Conservation (phyloP, 2,329 filamentous ascomycete genomes). For the Aspergillus udagawae region DNA sequence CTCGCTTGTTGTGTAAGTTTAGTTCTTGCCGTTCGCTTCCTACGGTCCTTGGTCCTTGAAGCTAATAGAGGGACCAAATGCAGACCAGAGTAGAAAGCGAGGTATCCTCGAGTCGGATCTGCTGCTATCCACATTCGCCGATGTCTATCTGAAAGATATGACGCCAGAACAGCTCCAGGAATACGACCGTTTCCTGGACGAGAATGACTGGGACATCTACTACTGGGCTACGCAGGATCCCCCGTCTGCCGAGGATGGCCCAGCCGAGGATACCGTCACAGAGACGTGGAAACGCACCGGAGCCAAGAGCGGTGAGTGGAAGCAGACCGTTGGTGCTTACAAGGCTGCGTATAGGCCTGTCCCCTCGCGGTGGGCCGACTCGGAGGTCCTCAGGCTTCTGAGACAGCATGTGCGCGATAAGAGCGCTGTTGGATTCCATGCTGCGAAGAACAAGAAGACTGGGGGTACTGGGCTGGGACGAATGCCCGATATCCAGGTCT, state of each 20-base stretch:
- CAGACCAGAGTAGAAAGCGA: constrained; percentile 95
- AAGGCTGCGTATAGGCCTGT: constrained; percentile 91
- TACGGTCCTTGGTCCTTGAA: background rate
- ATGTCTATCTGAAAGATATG: constrained; percentile 72
- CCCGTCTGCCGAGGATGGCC: constrained; percentile 47
- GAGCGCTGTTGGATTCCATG: constrained; percentile 50
- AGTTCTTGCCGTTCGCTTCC: background rate
- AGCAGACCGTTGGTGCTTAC: constrained; percentile 91
- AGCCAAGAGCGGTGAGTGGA: constrained; percentile 75
- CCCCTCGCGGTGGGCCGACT: constrained; percentile 77
- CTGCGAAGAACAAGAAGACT: constrained; percentile 35
- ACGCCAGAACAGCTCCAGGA: constrained; percentile 67
- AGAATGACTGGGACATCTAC: constrained; percentile 99
- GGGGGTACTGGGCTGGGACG: constrained; percentile 41
- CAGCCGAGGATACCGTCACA: constrained; percentile 32
- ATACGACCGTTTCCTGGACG: constrained; percentile 91
- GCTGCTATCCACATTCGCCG: constrained; percentile 91
- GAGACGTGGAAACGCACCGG: constrained; percentile 50
- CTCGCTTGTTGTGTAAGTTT: constrained; percentile 66
- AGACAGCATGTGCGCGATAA: constrained; percentile 73
- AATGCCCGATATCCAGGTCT: constrained; percentile 46
- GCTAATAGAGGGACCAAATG: background rate
- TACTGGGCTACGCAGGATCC: constrained; percentile 96
- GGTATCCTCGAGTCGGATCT: constrained; percentile 95
- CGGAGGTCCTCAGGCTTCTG: constrained; percentile 71